Conservation (phyloP, 73 alveolate species). For the Paramecium octaurelia region DNA sequence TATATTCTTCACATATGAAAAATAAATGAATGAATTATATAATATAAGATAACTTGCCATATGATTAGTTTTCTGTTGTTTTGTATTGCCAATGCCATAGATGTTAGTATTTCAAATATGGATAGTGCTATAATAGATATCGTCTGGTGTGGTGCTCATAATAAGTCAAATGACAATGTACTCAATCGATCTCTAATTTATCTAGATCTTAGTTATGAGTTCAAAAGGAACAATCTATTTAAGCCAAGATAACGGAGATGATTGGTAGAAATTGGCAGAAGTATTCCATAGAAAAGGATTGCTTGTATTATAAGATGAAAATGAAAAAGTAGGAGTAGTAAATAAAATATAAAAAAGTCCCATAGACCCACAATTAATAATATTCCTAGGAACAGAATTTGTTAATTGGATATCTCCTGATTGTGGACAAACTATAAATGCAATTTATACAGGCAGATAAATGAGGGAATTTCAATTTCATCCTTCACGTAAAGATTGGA, state of each 20-base stretch:
- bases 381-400: constrained; percentile 80
- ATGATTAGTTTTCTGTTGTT: neutral
- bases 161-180: neutral
- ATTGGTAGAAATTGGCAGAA: constrained; percentile 71
- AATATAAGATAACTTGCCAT: neutral
- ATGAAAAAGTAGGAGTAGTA: constrained; percentile 74
- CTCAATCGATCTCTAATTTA: neutral
- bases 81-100: neutral
- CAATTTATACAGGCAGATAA: constrained; percentile 75
- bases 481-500: constrained; percentile 86
- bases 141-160: constrained; percentile 80
- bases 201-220: constrained; percentile 72
- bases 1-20: neutral
- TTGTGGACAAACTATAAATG: constrained; percentile 80
- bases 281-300: constrained; percentile 54
- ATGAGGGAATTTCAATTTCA: constrained; percentile 87
- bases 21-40: neutral
- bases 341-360: constrained; percentile 69
- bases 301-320: constrained; percentile 10
- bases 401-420: constrained; percentile 85
- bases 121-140: constrained; percentile 62
- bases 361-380: constrained; percentile 73
- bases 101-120: constrained; percentile 23
- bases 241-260: constrained; percentile 75
- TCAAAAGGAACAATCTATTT: constrained; percentile 70